phyloP scores from a whole-genome alignment of 805 yeast genomes.

The Candida peoriensis region DNA sequence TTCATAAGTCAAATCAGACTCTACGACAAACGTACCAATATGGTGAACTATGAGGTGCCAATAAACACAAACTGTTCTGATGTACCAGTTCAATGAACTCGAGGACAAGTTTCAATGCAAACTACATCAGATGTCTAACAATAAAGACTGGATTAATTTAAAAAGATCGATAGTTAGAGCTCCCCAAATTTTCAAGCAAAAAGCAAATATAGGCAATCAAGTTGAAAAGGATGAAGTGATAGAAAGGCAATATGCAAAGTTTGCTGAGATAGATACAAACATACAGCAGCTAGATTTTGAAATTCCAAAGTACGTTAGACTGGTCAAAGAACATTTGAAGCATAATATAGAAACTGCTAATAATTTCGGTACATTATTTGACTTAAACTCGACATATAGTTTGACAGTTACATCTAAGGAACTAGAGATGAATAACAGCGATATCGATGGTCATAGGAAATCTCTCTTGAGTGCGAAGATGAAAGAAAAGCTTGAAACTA shows the following conservation, averaged over 20 bases:
- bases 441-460: no score
- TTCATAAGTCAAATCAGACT: no score
- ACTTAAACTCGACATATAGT: constrained; percentile 9
- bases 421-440: no score
- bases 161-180: constrained; percentile 78
- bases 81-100: not conserved
- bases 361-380: constrained; percentile 5
- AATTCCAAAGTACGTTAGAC: constrained; percentile 5
- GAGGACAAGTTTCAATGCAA: constrained; percentile 20
- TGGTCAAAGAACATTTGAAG: constrained; percentile 5
- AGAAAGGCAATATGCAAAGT: constrained; percentile 3
- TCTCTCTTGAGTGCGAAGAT: not conserved
- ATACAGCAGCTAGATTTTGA: constrained; percentile 13
- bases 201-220: constrained; percentile 68
- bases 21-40: no score
- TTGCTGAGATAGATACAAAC: constrained; percentile 1
- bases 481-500: constrained; percentile 9
- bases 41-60: no score
- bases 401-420: no score
- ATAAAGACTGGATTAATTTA: constrained; percentile 30
- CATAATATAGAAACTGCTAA: no score
- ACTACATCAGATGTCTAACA: constrained; percentile 21
- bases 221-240: constrained; percentile 43
- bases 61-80: no score
- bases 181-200: constrained; percentile 86